Evolutionary conservation across 73 alveolate genomes (phyloP).

Genomic region (Diophrys sp.): DNA sequence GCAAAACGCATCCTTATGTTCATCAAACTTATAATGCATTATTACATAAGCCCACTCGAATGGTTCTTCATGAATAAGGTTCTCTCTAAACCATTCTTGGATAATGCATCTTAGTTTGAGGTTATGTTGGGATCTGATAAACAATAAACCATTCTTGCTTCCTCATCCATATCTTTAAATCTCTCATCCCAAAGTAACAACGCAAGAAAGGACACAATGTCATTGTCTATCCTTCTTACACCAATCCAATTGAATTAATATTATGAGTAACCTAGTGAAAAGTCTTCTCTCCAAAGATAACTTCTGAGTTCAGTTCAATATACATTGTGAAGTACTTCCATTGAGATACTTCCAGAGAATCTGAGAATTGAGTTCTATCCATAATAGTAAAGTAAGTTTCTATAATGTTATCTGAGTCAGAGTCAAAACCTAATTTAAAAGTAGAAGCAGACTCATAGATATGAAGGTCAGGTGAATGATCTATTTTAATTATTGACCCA

Average conservation of each 20-base stretch:
- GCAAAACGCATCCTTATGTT: neutral
- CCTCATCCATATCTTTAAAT: neutral
- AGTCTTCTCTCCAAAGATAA: neutral
- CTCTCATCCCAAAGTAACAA: neutral
- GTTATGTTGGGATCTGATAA: too few relatives aligned
- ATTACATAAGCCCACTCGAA: neutral
- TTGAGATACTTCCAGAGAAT: neutral
- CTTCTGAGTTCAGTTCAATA: neutral
- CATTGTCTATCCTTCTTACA: neutral
- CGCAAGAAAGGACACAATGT: neutral
- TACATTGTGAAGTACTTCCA: neutral
- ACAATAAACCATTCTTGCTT: neutral
- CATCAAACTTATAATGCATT: neutral
- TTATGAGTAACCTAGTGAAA: neutral
- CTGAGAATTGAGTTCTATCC: neutral
- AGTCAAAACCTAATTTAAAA: neutral
- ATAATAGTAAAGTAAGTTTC: neutral
- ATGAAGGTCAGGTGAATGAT: neutral
- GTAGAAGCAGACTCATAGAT: neutral
- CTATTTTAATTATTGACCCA: neutral
- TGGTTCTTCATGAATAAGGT: neutral
- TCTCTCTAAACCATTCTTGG: neutral
- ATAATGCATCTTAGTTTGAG: too few relatives aligned
- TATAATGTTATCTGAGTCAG: neutral
- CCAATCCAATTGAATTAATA: neutral